These are phyloP conservation scores for Tanozyma kutaoensis DNA, from an alignment of 805 yeast species.

Conservation along the genomic window DNA sequence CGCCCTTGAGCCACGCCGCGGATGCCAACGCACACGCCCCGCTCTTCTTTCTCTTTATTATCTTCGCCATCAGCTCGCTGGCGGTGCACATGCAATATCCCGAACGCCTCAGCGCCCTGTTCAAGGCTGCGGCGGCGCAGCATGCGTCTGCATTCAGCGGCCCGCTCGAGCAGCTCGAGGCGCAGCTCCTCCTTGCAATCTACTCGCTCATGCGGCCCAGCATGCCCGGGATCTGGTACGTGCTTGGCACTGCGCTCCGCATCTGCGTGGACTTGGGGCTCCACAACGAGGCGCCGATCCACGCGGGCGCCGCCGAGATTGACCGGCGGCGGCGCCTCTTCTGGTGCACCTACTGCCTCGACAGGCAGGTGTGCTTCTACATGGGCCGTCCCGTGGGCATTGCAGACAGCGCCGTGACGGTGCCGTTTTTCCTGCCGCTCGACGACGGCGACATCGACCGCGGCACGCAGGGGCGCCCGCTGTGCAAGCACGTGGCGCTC, in stretches of 20 bases:
- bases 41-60: constrained; percentile 58
- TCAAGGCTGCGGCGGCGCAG: constrained; percentile 54
- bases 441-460: constrained; percentile 68
- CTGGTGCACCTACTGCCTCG: constrained; percentile 84
- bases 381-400: constrained; percentile 82
- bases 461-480: constrained; percentile 15
- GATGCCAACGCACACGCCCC: constrained; percentile 12
- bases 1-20: constrained; percentile 30
- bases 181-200: constrained; percentile 50
- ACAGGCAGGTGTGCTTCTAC: constrained; percentile 76
- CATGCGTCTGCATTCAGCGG: constrained; percentile 28
- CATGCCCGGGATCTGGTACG: constrained; percentile 88
- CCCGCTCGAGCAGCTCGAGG: constrained; percentile 61
- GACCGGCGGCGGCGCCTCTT: constrained; percentile 24
- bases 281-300: constrained; percentile 41
- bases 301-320: not conserved
- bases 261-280: constrained; percentile 75
- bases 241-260: constrained; percentile 68
- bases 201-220: constrained; percentile 84
- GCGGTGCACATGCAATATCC: constrained; percentile 59
- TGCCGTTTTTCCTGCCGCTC: constrained; percentile 56
- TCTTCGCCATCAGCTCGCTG: constrained; percentile 73
- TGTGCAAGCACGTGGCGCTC: constrained; percentile 52
- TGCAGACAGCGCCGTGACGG: constrained; percentile 66
- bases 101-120: constrained; percentile 53